Conservation (phyloP, 2,329 filamentous ascomycete genomes). For the Fusarium piperis region DNA sequence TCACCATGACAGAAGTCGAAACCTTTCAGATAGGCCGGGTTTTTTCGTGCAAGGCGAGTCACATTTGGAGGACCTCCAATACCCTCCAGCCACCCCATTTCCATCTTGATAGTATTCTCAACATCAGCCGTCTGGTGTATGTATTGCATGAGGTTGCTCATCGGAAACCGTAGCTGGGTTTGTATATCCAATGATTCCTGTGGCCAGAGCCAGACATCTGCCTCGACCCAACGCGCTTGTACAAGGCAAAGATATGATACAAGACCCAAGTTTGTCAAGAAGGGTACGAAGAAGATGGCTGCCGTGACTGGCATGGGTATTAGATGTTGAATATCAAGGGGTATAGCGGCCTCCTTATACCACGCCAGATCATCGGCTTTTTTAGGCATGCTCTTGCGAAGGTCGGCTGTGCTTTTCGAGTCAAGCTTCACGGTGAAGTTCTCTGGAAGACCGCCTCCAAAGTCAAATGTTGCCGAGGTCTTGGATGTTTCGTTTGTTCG, state of each 20-base stretch:
- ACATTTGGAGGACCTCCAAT: neutral
- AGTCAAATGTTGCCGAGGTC: neutral
- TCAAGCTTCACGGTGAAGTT: neutral
- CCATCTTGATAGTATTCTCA: neutral
- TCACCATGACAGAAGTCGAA: neutral
- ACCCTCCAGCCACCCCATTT: neutral
- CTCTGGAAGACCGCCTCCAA: neutral
- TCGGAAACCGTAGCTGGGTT: neutral
- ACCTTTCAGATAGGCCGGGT: neutral
- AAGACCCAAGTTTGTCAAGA: neutral
- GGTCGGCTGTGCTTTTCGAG: neutral
- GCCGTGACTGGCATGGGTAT: neutral
- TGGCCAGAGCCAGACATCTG: neutral
- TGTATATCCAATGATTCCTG: neutral
- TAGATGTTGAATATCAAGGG: neutral
- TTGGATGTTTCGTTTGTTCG: neutral
- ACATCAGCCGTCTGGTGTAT: neutral
- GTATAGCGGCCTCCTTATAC: neutral
- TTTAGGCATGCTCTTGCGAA: neutral
- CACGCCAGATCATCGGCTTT: neutral
- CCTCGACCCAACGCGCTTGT: slow-evolving; percentile 4
- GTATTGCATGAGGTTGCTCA: neutral
- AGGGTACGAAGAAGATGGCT: neutral
- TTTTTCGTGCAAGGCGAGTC: neutral
- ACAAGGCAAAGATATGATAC: neutral